These are phyloP conservation scores for Saccharomycopsis babjevae DNA, from an alignment of 805 yeast genomes.

Conservation along the genomic window DNA sequence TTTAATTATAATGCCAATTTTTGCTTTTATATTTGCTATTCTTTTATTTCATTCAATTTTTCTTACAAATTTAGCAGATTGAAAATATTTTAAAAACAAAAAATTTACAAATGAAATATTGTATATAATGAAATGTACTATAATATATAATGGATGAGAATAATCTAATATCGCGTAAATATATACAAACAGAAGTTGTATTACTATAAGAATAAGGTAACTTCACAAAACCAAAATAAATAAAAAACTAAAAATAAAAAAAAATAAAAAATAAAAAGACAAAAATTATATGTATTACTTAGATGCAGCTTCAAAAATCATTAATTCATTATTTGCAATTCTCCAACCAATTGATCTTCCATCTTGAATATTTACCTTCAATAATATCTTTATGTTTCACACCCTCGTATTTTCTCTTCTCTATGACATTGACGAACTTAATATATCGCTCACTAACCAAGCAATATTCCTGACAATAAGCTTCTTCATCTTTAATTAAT, in stretches of 20 bases:
- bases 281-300: not conserved
- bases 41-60: not conserved
- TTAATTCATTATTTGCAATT: not conserved
- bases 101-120: not conserved
- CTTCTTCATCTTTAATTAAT: not conserved
- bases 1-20: too few relatives aligned
- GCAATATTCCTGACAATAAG: not conserved
- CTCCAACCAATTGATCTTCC: conserved; percentile 2
- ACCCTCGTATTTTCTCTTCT: not conserved
- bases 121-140: conserved; percentile 1
- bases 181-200: not conserved
- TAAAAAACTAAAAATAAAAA: not conserved
- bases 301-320: not conserved
- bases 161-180: not conserved
- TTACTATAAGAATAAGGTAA: not conserved
- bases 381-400: not conserved
- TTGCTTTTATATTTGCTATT: not conserved
- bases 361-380: not conserved
- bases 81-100: not conserved
- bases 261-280: not conserved
- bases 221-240: not conserved
- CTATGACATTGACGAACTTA: not conserved
- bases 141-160: not conserved
- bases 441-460: not conserved
- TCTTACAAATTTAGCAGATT: not conserved